Evolutionary conservation across 2,329 filamentous ascomycete species (phyloP).

Genomic region (Cercospora sojina): DNA sequence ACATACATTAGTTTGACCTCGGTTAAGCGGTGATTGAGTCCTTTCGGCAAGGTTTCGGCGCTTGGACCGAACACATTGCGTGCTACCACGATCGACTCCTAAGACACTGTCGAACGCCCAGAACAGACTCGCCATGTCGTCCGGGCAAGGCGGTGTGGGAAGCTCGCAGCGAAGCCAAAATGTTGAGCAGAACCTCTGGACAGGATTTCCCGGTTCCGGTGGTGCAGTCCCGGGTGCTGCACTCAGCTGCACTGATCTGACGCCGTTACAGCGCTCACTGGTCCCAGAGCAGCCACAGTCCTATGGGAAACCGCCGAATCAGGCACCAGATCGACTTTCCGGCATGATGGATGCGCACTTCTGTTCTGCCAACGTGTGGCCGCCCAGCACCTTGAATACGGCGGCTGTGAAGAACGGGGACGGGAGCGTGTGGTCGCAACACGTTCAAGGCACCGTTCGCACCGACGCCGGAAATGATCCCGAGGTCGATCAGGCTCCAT

Average conservation of each 20-base stretch:
- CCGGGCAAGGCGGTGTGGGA: constrained; percentile 1
- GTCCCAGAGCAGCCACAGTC: background rate
- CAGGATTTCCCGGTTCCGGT: background rate
- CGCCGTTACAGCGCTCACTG: constrained; percentile 1
- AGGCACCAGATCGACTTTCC: background rate
- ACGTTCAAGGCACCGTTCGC: background rate
- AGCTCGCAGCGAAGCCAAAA: background rate
- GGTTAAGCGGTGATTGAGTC: constrained; percentile 1
- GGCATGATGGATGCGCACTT: background rate
- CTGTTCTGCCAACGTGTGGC: constrained; percentile 1
- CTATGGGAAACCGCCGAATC: background rate
- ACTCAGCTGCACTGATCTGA: background rate
- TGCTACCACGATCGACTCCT: constrained; percentile 3
- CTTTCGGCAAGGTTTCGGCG: constrained; percentile 7
- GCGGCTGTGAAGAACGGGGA: background rate
- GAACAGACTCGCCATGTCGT: constrained; percentile 6
- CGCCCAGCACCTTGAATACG: background rate
- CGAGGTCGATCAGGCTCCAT: constrained; percentile 5
- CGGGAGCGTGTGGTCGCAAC: background rate
- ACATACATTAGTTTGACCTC: constrained; percentile 13
- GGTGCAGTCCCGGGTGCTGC: background rate
- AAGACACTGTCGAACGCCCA: constrained; percentile 1
- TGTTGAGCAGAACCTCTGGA: constrained; percentile 8
- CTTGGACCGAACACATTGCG: constrained; percentile 7
- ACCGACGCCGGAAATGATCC: background rate